A percentile compares a stretch with the other conserved stretches of the same genome.
phyloP scores from a whole-genome alignment of 805 yeast genomes.

The Kazachstania bromeliacearum region DNA sequence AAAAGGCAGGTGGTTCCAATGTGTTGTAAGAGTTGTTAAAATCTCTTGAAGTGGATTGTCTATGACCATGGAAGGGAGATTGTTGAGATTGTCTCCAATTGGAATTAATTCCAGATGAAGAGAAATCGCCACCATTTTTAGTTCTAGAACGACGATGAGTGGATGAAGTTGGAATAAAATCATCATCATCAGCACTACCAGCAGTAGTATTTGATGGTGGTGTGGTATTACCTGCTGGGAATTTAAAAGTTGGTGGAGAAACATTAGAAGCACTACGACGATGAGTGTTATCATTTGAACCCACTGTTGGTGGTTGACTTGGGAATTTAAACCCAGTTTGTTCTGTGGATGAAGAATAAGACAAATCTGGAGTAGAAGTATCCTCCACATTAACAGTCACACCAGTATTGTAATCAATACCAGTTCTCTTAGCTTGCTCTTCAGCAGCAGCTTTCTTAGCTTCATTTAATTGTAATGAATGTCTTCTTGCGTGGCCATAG shows the following conservation, averaged over 20 bases:
- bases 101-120: constrained; percentile 37
- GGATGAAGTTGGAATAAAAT: constrained; percentile 21
- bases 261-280: constrained; percentile 17
- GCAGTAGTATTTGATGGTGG: constrained; percentile 1
- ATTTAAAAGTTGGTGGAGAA: constrained; percentile 50
- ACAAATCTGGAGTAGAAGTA: constrained; percentile 4
- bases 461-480: constrained; percentile 82
- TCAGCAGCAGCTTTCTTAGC: constrained; percentile 96
- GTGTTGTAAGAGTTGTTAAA: constrained; percentile 16
- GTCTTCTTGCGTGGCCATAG: constrained; percentile 81
- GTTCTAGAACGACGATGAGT: constrained; percentile 26
- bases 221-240: constrained; percentile 40
- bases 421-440: constrained; percentile 61
- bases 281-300: constrained; percentile 4
- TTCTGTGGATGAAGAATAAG: constrained; percentile 8
- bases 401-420: constrained; percentile 7
- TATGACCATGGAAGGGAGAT: constrained; percentile 29
- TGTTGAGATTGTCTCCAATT: constrained; percentile 47
- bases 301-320: constrained; percentile 20
- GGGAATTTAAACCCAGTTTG: constrained; percentile 25
- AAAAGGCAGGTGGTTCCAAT: constrained; percentile 29
- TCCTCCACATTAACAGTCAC: constrained; percentile 13
- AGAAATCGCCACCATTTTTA: constrained; percentile 13
- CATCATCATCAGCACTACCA: constrained; percentile 19
- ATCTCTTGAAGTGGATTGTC: constrained; percentile 22